A percentile compares a stretch with the other conserved stretches of the same genome.
Conservation (phyloP, 192 early-diverging fungal genomes). For the Helicostylum pulchrum region DNA sequence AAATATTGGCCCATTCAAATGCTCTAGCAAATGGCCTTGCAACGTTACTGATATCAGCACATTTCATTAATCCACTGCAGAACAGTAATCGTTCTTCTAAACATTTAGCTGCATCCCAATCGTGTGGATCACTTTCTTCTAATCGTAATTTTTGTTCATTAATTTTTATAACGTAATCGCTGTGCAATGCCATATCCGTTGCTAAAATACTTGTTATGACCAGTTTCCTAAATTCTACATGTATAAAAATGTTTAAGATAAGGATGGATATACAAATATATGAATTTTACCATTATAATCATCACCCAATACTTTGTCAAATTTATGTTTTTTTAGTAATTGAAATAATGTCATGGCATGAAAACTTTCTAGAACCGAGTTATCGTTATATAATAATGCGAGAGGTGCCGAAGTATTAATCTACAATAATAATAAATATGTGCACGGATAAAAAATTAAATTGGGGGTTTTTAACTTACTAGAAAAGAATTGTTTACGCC, state of each 20-base stretch:
- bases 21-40: conserved; percentile 68
- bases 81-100: conserved; percentile 60
- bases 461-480: conserved; percentile 33
- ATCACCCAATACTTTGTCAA: conserved; percentile 35
- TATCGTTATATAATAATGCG: conserved; percentile 90
- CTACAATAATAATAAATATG: conserved; percentile 22
- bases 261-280: background rate
- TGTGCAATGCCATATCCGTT: conserved; percentile 80
- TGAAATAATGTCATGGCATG: conserved; percentile 78
- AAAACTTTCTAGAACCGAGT: conserved; percentile 94
- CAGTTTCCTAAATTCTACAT: conserved; percentile 71
- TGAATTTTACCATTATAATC: conserved; percentile 28
- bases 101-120: conserved; percentile 37
- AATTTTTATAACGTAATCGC: conserved; percentile 74
- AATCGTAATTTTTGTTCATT: conserved; percentile 61
- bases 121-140: conserved; percentile 19
- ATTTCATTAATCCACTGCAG: conserved; percentile 76
- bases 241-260: background rate
- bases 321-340: conserved; percentile 57
- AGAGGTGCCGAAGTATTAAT: conserved; percentile 75
- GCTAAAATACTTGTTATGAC: conserved; percentile 75
- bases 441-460: background rate
- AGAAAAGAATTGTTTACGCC: conserved; percentile 95
- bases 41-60: conserved; percentile 79
- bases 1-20: conserved; percentile 62